A percentile compares a stretch with the other conserved stretches of the same genome.
phyloP scores from a whole-genome alignment of 768 basidiomycete genomes.

The Hygrocybe punicea region DNA sequence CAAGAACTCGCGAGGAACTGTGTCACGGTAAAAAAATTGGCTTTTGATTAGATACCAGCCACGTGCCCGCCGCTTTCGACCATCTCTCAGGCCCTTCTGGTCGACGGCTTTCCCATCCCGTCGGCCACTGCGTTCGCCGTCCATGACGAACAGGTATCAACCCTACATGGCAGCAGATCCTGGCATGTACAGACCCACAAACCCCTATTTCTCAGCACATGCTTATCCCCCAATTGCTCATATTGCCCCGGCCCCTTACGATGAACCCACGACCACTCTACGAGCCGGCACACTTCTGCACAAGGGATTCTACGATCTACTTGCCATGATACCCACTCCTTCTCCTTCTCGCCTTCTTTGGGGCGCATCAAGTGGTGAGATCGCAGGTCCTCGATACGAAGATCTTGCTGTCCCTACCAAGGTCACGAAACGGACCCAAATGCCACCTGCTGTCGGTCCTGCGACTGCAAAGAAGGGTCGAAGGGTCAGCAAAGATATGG shows the following conservation, averaged over 20 bases:
- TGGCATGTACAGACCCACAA: conserved; percentile 29
- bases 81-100: background rate
- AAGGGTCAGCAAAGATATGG: conserved; percentile 84
- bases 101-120: conserved; percentile 10
- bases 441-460: conserved; percentile 24
- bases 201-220: conserved; percentile 41
- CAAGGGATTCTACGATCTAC: conserved; percentile 87
- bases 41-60: background rate
- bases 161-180: conserved; percentile 24
- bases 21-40: no score
- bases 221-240: conserved; percentile 41
- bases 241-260: conserved; percentile 38
- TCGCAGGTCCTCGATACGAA: conserved; percentile 71
- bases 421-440: conserved; percentile 29
- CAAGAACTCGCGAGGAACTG: no score
- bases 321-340: conserved; percentile 73
- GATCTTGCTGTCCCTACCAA: conserved; percentile 40
- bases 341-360: conserved; percentile 65
- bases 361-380: conserved; percentile 44
- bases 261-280: conserved; percentile 48
- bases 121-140: conserved; percentile 31
- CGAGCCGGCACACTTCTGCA: conserved; percentile 73
- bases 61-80: background rate
- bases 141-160: conserved; percentile 25
- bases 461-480: conserved; percentile 47